These are phyloP conservation scores for Leucocoprinus leucothites DNA, from an alignment of 768 basidiomycete species.

Conservation along the genomic window DNA sequence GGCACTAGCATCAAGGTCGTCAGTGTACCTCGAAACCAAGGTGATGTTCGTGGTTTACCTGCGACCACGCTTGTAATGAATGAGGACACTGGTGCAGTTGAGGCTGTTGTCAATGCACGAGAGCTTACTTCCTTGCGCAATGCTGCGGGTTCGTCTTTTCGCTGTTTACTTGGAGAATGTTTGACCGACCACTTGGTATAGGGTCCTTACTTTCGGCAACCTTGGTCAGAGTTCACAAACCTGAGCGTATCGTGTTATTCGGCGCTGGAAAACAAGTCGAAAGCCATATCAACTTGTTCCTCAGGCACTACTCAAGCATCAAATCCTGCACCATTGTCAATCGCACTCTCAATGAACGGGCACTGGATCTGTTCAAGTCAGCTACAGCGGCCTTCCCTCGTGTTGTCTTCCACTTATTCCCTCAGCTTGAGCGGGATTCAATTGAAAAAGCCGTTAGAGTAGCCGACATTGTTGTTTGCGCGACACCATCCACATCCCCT, in stretches of 20 bases:
- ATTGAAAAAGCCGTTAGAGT: conserved; percentile 30
- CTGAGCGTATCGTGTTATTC: conserved; percentile 54
- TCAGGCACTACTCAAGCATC: conserved; percentile 56
- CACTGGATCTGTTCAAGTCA: conserved; percentile 30
- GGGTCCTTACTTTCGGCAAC: conserved; percentile 68
- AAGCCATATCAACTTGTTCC: conserved; percentile 60
- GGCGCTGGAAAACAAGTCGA: conserved; percentile 73
- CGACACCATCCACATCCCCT: conserved; percentile 67
- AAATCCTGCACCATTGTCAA: conserved; percentile 57
- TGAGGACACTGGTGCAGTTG: conserved; percentile 63
- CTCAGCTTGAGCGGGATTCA: conserved; percentile 10
- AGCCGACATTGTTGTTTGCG: conserved; percentile 67
- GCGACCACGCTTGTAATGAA: conserved; percentile 77
- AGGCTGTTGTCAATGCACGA: conserved; percentile 75
- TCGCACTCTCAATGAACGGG: conserved; percentile 50
- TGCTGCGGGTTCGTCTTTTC: conserved; percentile 64
- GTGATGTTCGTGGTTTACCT: conserved; percentile 57
- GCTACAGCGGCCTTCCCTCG: conserved; percentile 22
- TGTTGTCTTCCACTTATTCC: conserved; percentile 21
- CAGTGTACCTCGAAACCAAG: conserved; percentile 52
- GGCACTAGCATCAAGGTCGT: conserved; percentile 82
- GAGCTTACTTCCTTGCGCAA: conserved; percentile 78
- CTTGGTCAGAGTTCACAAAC: conserved; percentile 41
- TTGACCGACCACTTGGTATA: conserved; percentile 20
- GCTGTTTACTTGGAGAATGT: not conserved